These are phyloP conservation scores for Zangia roseola DNA, from an alignment of 768 basidiomycete species.

Conservation along the genomic window DNA sequence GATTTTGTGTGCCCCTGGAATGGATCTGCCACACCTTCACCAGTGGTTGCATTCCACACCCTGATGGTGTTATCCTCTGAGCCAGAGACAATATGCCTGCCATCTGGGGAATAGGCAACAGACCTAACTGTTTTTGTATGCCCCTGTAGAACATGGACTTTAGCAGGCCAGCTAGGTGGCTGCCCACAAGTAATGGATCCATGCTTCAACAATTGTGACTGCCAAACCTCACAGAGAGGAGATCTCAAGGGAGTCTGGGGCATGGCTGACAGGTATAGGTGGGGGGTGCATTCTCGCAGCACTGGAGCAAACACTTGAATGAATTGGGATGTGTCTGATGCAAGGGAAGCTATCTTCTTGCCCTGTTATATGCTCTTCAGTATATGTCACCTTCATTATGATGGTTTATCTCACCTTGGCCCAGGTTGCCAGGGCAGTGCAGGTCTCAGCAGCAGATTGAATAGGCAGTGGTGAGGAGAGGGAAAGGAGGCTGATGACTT, in stretches of 20 bases:
- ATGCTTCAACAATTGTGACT: neutral
- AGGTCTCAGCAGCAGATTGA: neutral
- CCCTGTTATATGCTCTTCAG: neutral
- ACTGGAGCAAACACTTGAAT: slow-evolving; percentile 1
- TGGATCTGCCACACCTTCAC: slow-evolving; percentile 1
- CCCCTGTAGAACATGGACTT: neutral
- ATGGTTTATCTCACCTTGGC: neutral
- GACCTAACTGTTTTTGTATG: neutral
- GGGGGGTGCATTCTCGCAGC: neutral
- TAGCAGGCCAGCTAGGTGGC: neutral
- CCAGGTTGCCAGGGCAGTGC: neutral
- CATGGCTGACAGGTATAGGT: slow-evolving; percentile 3
- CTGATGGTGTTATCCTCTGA: neutral
- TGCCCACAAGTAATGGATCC: neutral
- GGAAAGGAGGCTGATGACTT: neutral
- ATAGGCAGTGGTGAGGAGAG: neutral
- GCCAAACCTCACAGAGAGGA: neutral
- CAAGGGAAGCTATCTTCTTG: neutral
- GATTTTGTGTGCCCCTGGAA: slow-evolving; percentile 3
- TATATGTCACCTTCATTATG: neutral
- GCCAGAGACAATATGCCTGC: slow-evolving; percentile 1
- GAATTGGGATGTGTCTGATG: slow-evolving; percentile 5
- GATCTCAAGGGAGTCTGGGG: slow-evolving; percentile 1
- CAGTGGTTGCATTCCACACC: slow-evolving; percentile 16
- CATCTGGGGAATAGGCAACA: slow-evolving; percentile 6